A percentile compares a stretch with the other conserved stretches of the same genome.
phyloP scores from a whole-genome alignment of 257 asterid species.

The Jaltomata sinuosa region DNA sequence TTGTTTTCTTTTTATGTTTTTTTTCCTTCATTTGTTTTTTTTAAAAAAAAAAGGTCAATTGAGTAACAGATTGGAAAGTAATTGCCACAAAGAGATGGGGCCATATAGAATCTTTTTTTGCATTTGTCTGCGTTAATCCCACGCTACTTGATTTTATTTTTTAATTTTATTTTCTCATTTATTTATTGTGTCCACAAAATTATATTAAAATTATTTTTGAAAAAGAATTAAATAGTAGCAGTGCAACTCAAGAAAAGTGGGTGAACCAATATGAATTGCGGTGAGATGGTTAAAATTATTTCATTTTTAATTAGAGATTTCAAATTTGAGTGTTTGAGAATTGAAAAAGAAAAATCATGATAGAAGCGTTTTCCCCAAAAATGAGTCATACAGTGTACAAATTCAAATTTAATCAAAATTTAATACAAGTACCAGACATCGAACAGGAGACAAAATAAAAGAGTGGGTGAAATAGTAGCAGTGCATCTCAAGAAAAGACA shows the following conservation, averaged over 20 bases:
- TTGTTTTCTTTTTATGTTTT: background rate
- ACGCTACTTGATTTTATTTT: constrained; percentile 24
- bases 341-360: background rate
- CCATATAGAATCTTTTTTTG: constrained; percentile 17
- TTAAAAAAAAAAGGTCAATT: background rate
- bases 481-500: background rate
- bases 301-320: rapidly evolving
- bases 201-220: background rate
- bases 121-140: constrained; percentile 25
- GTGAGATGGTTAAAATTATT: rapidly evolving
- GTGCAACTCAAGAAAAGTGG: background rate
- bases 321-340: background rate
- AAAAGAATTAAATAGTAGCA: background rate
- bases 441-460: background rate
- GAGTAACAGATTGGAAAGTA: constrained; percentile 2
- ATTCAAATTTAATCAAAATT: rapidly evolving
- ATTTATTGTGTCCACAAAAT: background rate
- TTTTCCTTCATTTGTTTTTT: background rate
- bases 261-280: rapidly evolving
- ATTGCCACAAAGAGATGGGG: background rate
- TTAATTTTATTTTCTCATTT: background rate
- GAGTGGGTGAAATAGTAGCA: background rate
- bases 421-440: background rate
- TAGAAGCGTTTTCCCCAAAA: rapidly evolving
- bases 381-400: rapidly evolving